Percentiles rank a stretch among this genome's conserved stretches.
Evolutionary conservation across 116 monocot genomes (phyloP).

Genomic region (Iris pallida): DNA sequence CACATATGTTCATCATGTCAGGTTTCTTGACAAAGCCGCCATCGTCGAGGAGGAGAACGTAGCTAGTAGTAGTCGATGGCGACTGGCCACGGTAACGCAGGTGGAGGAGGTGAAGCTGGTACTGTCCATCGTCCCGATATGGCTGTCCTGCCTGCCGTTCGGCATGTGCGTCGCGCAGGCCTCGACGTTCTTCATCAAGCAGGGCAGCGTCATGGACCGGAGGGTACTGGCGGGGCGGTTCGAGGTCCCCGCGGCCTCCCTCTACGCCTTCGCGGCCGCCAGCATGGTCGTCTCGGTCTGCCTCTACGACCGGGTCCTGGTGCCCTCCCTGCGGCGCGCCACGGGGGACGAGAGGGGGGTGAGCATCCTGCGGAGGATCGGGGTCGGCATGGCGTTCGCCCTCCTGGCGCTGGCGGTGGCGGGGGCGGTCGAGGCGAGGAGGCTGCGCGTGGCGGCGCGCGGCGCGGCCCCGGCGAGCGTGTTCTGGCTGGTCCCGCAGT

Average conservation of each 20-base stretch:
- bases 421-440: constrained; percentile 41
- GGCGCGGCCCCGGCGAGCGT: constrained; percentile 25
- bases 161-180: constrained; percentile 60
- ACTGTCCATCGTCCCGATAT: constrained; percentile 52
- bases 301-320: constrained; percentile 59
- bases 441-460: constrained; percentile 15
- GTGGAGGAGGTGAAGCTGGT: constrained; percentile 70
- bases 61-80: constrained; percentile 22
- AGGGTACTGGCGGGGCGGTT: constrained; percentile 17
- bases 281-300: constrained; percentile 53
- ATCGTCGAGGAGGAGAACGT: constrained; percentile 32
- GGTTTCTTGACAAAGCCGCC: constrained; percentile 72
- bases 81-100: constrained; percentile 65
- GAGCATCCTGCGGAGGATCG: constrained; percentile 59
- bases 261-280: constrained; percentile 54
- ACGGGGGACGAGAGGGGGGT: constrained; percentile 62
- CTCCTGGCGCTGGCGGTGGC: constrained; percentile 37
- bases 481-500: constrained; percentile 81
- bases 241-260: constrained; percentile 60
- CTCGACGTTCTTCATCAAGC: constrained; percentile 83
- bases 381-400: constrained; percentile 54
- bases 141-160: constrained; percentile 50
- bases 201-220: constrained; percentile 52
- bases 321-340: constrained; percentile 39
- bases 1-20: constrained; percentile 8